Evolutionary conservation across 345 rosid genomes (phyloP), one percentile per base, ranked within the genome.

Genomic region (Bretschneidera sinensis): DNA sequence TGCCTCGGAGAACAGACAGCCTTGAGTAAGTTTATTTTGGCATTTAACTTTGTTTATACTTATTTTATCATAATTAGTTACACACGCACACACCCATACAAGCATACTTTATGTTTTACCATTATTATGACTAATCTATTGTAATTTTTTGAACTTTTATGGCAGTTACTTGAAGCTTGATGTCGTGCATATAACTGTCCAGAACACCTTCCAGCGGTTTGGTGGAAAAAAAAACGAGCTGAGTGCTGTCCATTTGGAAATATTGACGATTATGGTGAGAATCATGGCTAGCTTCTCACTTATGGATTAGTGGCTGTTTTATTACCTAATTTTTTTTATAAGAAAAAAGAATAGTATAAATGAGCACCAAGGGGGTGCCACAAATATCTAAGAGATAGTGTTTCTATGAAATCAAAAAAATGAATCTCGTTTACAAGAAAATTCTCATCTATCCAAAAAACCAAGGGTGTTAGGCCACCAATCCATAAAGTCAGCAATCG

Each of bases 141-240:
- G 48, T 61, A 59, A 34, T 51, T 43, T 21, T 69, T 67, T 70
- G 62, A 50, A 54, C 49, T 57, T 61, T 65, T 55, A 57, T 71
- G 64, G 55, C 87, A 92, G 99, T 80, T 94, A 81, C 73, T 65
- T 94, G 88, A 87, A 90, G 81, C 96, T 94, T 54, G 99, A 94
- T 78, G 88, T 94, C 51, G 96, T 90, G 57, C 96, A 88, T 76
- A 88, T 94, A 69, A 88, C 99, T 17, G 83, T 94, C 49, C 73
- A 61, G 64, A 94, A 90, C 71, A 84, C 83, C 65, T 94, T 90
- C 64, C 85, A 86, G 63, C 90, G 99, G 99, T 76, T 84, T 61
- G 68, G 45, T 71, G 99, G 97, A 48, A 75, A 75, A 66, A 86
- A 83, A 79, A 78, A 57, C 61, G 99, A 94, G 62, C 60, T 86